These are phyloP conservation scores for Pelargonium fulgidum DNA, from an alignment of 441 rosid species.

Conservation along the genomic window DNA sequence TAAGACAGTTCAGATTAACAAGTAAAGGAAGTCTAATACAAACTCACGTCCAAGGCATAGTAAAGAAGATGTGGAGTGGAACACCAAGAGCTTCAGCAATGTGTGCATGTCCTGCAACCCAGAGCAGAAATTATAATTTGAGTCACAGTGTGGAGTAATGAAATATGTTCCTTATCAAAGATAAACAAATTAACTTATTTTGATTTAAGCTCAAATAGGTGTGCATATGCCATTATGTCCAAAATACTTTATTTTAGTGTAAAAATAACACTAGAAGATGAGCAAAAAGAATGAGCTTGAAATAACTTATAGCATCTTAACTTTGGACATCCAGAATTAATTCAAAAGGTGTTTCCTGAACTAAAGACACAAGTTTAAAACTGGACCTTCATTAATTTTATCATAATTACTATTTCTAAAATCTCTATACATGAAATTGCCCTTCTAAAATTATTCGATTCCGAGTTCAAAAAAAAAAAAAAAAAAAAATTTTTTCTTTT, in stretches of 20 bases:
- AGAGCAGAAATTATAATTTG: conserved; percentile 17
- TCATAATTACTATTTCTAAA: conserved; percentile 10
- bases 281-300: neutral
- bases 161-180: no score
- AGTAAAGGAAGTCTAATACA: conserved; percentile 17
- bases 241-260: neutral
- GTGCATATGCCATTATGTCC: neutral
- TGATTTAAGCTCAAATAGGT: no score
- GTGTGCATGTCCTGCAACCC: conserved; percentile 78
- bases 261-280: neutral
- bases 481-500: no score
- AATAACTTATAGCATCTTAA: neutral
- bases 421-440: no score
- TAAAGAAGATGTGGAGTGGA: conserved; percentile 94
- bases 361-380: neutral
- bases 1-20: conserved; percentile 14
- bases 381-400: neutral
- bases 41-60: conserved; percentile 99
- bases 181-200: no score
- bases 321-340: conserved; percentile 6
- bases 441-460: no score
- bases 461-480: no score
- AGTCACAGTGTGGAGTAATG: neutral
- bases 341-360: neutral
- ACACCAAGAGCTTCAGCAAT: conserved; percentile 98